Evolutionary conservation across 225 moss, liverwort and hornwort genomes (phyloP), one percentile per base, ranked within the genome.

Genomic region (Physcomitrellopsis africana): DNA sequence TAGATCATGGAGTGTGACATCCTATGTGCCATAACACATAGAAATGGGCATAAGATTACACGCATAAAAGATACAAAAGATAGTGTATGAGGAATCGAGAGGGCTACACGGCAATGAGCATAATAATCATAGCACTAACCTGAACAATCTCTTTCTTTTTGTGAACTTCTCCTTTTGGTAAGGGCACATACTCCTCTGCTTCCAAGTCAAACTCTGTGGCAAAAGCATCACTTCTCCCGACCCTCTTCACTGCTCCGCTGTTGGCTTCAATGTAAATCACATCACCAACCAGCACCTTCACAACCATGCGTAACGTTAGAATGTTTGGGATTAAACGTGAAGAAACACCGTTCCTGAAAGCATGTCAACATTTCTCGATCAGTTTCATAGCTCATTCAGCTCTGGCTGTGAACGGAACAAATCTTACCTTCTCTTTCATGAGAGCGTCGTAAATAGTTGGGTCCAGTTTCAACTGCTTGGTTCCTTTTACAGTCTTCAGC

Each of bases 61-160:
- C 5, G 67, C 53, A 55, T 1, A 32, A 63, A 53, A 54, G 12
- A 26, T 47, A 24, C 14, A 65, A 26, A 70, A 1, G 16, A 42
- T 62, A 8, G 4, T 56, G 9, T 24, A 58, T 13, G 24, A 69
- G 42, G 48, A 51, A 64, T 29, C 32, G 71, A 62, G 15, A 18
- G 42, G 49, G 63, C 2, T 44, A 29, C 2, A 37, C 7, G 1
- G 32, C 32, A 7, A 37, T 5, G 32, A 37, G 32, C 32, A 37
- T 37, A 70, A 43, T 14, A 22, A 67, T n/a, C 13, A 23, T 54
- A 41, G 23, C 51, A 67, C 68, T 55, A 72, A 96, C 95, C 91
- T 96, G 96, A 72, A 97, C 94, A 68, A 97, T 94, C 84, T 97
- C 94, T 82, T 97, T 97, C 85, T 97, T 97, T 76, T 97, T 97